These are phyloP conservation scores for Leptographium galeiforme DNA, from an alignment of 2,329 filamentous ascomycete genomes.

Conservation along the genomic window DNA sequence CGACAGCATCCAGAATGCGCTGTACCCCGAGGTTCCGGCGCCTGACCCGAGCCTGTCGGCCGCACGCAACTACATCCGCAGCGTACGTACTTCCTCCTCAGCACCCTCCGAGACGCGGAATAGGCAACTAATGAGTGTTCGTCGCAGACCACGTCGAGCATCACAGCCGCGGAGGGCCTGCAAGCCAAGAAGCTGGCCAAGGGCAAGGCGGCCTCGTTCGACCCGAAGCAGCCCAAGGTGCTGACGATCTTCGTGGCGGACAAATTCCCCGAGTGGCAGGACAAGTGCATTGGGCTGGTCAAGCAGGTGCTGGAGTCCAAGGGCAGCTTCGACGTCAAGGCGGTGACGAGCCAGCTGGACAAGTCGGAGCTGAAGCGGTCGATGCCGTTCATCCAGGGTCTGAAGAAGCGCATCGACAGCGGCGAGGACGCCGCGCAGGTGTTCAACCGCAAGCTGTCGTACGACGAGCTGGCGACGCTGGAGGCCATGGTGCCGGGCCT, in stretches of 20 bases:
- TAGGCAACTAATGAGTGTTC: background rate
- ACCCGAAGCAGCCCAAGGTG: constrained; percentile 85
- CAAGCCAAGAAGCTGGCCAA: constrained; percentile 51
- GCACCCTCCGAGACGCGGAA: too few relatives aligned
- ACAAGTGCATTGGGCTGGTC: constrained; percentile 73
- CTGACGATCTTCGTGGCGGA: constrained; percentile 73
- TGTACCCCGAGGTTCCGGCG: constrained; percentile 57
- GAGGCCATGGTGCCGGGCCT: constrained; percentile 52
- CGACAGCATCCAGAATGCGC: constrained; percentile 55
- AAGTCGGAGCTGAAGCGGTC: constrained; percentile 93
- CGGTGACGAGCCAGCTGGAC: constrained; percentile 60
- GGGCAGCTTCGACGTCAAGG: constrained; percentile 54
- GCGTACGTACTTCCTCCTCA: background rate
- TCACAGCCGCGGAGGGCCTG: constrained; percentile 13
- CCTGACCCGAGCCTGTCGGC: constrained; percentile 57
- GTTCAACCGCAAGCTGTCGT: constrained; percentile 71
- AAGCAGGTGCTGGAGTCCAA: constrained; percentile 29
- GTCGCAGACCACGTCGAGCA: constrained; percentile 8
- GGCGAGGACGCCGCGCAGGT: constrained; percentile 56
- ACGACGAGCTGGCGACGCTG: constrained; percentile 75
- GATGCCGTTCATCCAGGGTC: constrained; percentile 84
- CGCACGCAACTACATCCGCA: constrained; percentile 68
- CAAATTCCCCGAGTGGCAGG: constrained; percentile 80
- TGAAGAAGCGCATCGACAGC: constrained; percentile 71
- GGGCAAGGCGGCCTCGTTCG: constrained; percentile 74